These are phyloP conservation scores for Cicer chorassanicum DNA, from an alignment of 306 rosid species.

Conservation along the genomic window DNA sequence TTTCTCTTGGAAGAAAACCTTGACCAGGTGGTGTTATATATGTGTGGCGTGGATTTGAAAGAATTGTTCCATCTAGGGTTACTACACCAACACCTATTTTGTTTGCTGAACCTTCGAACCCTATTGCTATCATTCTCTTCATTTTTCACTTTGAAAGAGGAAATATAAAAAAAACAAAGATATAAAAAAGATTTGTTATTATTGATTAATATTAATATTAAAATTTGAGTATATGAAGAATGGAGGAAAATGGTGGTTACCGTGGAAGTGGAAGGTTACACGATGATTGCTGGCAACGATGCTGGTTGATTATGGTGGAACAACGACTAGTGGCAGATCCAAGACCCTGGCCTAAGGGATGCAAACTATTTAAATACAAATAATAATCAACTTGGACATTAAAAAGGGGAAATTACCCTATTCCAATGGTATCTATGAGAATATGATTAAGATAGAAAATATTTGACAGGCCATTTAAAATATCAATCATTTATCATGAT, in stretches of 20 bases:
- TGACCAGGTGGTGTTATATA: constrained; percentile 95
- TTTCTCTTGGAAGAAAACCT: constrained; percentile 93
- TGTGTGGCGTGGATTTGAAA: constrained; percentile 91
- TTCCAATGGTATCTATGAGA: too few relatives aligned
- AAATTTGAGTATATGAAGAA: background rate
- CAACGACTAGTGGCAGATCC: background rate
- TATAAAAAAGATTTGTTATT: background rate
- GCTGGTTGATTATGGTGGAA: background rate
- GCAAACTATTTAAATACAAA: too few relatives aligned
- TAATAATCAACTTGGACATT: too few relatives aligned
- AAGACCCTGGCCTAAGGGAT: too few relatives aligned
- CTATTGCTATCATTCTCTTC: constrained; percentile 82
- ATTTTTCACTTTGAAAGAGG: constrained; percentile 41
- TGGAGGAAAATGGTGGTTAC: background rate
- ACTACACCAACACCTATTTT: constrained; percentile 88
- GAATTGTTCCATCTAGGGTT: constrained; percentile 76
- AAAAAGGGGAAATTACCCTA: too few relatives aligned
- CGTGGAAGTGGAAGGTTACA: background rate
- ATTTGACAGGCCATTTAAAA: too few relatives aligned
- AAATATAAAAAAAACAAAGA: background rate
- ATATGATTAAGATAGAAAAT: too few relatives aligned
- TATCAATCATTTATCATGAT: too few relatives aligned
- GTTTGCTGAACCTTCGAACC: constrained; percentile 96
- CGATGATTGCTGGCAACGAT: background rate
- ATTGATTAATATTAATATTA: too few relatives aligned